phyloP scores from a whole-genome alignment of 2,329 filamentous ascomycete genomes.

The Gaeumannomyces tritici region DNA sequence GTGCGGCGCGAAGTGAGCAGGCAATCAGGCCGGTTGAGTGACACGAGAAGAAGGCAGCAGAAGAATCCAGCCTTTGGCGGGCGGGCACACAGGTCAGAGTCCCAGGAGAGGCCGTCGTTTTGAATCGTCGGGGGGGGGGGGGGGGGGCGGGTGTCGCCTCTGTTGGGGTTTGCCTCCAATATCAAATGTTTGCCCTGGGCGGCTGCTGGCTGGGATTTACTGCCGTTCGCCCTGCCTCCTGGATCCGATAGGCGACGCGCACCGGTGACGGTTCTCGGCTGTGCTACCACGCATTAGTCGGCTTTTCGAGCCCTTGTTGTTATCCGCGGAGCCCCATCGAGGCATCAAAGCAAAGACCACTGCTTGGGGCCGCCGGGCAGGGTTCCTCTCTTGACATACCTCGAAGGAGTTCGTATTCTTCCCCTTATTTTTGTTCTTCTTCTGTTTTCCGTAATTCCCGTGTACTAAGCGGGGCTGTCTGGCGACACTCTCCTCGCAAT shows the following conservation, averaged over 20 bases:
- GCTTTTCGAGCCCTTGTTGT: background rate
- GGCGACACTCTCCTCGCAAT: background rate
- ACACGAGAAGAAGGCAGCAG: background rate
- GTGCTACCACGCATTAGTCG: background rate
- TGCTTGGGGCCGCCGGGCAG: background rate
- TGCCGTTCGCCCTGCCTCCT: background rate
- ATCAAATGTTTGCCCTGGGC: background rate
- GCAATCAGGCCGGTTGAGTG: background rate
- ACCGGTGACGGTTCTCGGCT: background rate
- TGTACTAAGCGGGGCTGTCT: background rate
- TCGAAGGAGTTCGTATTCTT: background rate
- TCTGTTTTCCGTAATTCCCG: background rate
- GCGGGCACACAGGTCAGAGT: background rate
- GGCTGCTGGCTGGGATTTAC: background rate
- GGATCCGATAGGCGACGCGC: background rate
- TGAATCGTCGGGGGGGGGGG: background rate
- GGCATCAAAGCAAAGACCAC: background rate
- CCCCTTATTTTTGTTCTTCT: background rate
- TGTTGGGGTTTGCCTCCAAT: background rate
- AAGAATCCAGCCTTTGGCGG: background rate
- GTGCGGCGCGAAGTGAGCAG: background rate
- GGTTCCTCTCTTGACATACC: background rate
- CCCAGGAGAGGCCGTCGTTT: background rate
- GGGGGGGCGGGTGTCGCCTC: background rate
- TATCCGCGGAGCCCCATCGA: background rate